Evolutionary conservation across 805 yeast species (phyloP).

Genomic region (Candida stauntonica): DNA sequence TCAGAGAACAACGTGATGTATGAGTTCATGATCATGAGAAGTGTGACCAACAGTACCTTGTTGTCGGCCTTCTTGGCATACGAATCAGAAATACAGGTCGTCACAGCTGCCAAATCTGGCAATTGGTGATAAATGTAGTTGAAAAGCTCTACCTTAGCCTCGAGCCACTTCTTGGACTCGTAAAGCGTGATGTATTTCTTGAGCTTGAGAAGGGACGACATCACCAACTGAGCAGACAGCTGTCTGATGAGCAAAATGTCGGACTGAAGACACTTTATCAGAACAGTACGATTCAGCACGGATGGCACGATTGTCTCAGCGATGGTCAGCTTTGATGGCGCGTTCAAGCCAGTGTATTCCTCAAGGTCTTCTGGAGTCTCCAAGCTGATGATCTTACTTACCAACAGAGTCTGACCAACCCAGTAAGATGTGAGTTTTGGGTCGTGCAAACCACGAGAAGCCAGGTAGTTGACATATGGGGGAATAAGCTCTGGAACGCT

Average conservation of each 20-base stretch:
- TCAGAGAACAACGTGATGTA: constrained; percentile 38
- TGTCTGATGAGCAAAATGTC: constrained; percentile 54
- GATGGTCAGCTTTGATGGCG: constrained; percentile 36
- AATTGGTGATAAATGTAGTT: constrained; percentile 33
- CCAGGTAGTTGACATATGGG: constrained; percentile 57
- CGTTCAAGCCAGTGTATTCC: constrained; percentile 21
- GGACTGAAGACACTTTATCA: constrained; percentile 54
- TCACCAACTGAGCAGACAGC: constrained; percentile 55
- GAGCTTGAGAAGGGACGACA: constrained; percentile 52
- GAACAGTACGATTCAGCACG: constrained; percentile 51
- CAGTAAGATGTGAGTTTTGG: constrained; percentile 80
- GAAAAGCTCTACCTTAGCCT: constrained; percentile 31
- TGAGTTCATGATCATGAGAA: constrained; percentile 39
- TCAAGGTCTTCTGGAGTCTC: constrained; percentile 44
- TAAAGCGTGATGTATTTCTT: constrained; percentile 35
- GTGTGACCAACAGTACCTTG: constrained; percentile 44
- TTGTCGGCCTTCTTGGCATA: constrained; percentile 33
- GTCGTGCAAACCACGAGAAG: constrained; percentile 67
- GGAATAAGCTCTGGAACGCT: constrained; percentile 67
- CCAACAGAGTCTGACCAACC: constrained; percentile 66
- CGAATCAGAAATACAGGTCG: constrained; percentile 40
- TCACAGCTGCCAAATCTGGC: constrained; percentile 48
- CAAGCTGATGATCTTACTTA: constrained; percentile 54
- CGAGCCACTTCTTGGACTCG: constrained; percentile 37
- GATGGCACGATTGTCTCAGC: constrained; percentile 61